These are phyloP conservation scores for Omphalotus guepiniiformis DNA, from an alignment of 768 basidiomycete species.

Conservation along the genomic window DNA sequence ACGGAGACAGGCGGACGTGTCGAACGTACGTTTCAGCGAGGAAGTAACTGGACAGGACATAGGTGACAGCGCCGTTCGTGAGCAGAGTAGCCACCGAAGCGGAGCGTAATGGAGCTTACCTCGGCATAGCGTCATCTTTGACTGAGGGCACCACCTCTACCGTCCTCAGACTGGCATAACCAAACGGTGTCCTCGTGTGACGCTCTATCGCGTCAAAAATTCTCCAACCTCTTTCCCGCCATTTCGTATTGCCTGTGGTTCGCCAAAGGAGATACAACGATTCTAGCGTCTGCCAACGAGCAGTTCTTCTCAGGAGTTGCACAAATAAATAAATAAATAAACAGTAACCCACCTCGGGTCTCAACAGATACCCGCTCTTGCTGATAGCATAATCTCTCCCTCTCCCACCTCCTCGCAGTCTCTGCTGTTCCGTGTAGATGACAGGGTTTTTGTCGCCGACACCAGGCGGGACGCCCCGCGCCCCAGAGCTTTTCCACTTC, in stretches of 20 bases:
- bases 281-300: slow-evolving; percentile 55
- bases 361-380: slow-evolving; percentile 48
- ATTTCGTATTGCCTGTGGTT: slow-evolving; percentile 59
- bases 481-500: slow-evolving; percentile 44
- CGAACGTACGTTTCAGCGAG: slow-evolving; percentile 45
- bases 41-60: slow-evolving; percentile 41
- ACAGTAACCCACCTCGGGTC: slow-evolving; percentile 59
- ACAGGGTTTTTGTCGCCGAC: slow-evolving; percentile 38
- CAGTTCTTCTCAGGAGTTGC: slow-evolving; percentile 1
- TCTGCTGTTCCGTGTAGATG: slow-evolving; percentile 27
- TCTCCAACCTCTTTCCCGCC: slow-evolving; percentile 69
- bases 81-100: background rate
- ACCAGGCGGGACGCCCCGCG: slow-evolving; percentile 48
- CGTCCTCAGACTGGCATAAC: slow-evolving; percentile 55
- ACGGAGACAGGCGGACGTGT: background rate
- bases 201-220: slow-evolving; percentile 66
- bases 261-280: slow-evolving; percentile 70
- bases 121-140: slow-evolving; percentile 65
- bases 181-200: slow-evolving; percentile 50
- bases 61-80: background rate
- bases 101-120: slow-evolving; percentile 38
- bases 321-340: background rate
- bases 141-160: slow-evolving; percentile 40
- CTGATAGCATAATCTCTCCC: slow-evolving; percentile 52
- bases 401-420: slow-evolving; percentile 17